Percentiles rank a stretch among this genome's conserved stretches.
Evolutionary conservation across 2,329 filamentous ascomycete genomes (phyloP).

Genomic region (Thyridium curvatum): DNA sequence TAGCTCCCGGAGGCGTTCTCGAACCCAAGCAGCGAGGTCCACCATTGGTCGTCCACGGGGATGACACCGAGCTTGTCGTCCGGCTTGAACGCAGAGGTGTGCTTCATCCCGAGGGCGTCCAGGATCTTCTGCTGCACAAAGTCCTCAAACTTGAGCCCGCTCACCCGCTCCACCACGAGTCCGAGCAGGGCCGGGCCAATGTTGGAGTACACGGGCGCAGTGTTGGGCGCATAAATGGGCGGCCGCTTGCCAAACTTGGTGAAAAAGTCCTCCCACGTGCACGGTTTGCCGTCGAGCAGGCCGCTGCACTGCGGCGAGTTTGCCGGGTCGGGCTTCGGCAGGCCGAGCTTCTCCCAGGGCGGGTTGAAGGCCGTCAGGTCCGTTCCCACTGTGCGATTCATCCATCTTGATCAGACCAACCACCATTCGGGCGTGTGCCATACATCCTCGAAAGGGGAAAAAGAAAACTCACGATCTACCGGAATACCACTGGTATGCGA

Average conservation of each 20-base stretch:
- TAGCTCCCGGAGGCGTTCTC: constrained; percentile 28
- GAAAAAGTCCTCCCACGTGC: constrained; percentile 17
- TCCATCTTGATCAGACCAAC: constrained; percentile 1
- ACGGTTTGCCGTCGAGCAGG: constrained; percentile 21
- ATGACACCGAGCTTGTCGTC: constrained; percentile 25
- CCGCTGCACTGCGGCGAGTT: constrained; percentile 24
- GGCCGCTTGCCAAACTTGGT: constrained; percentile 19
- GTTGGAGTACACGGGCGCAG: constrained; percentile 43
- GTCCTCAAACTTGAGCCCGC: constrained; percentile 29
- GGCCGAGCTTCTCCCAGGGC: constrained; percentile 21
- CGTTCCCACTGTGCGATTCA: constrained; percentile 17
- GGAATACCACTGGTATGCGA: constrained; percentile 15
- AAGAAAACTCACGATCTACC: constrained; percentile 11
- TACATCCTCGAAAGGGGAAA: no score
- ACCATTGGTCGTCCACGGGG: constrained; percentile 23
- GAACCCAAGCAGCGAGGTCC: constrained; percentile 25
- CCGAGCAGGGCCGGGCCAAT: constrained; percentile 37
- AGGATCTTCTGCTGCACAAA: constrained; percentile 33
- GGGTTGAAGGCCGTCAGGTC: constrained; percentile 21
- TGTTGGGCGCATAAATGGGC: constrained; percentile 35
- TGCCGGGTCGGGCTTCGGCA: constrained; percentile 21
- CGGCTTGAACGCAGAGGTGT: constrained; percentile 28
- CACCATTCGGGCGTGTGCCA: no score
- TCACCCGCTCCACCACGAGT: constrained; percentile 35
- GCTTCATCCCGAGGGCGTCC: constrained; percentile 32